Base-by-base conservation (phyloP, 148 eudicot species). In the Fallopia convolvulus region DNA sequence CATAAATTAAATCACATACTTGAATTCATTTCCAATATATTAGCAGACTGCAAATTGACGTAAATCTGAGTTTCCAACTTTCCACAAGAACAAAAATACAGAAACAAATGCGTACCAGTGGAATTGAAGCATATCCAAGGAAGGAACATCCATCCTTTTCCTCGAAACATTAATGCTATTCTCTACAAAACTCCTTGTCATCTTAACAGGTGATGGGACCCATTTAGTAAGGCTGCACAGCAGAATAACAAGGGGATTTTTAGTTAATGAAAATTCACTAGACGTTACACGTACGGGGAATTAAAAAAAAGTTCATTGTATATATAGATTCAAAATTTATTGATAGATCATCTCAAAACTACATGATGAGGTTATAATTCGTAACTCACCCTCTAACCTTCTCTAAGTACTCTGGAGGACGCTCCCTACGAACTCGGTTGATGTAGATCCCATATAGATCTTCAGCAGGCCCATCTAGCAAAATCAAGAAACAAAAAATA, bases 121-220 rank as follows among this genome's bases (percentile, higher is more conserved):
- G 80, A 95, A 95, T 76, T 92, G 97, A 87, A 95, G 99, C 97
- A 95, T 95, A 88, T 95, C 99, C 84, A 92, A 84, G 76, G 87
- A 78, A 76, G 88, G 86, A 81, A 95, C 99, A 81, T 92, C 99
- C 99, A 92, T 95, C 85, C 97, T 89, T 83, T 85, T 95, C 68
- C 94, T 84, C 39, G 99, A 95, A 60, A 90, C 87, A 55, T 95
- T 83, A 71, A 95, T 91, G 93, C 83, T 89, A 75, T 84, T 79
- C 70, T 87, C 87, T 23, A 95, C 99, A 75, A 79, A 88, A 71
- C 88, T 87, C 81, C 94, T 82, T 5, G 99, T 88, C 99, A 95
- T 95, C 85, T 95, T 91, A 71, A 95, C 97, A 32, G 99, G 99
- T 15, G 97, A 85, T 26, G 99, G 97, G 70, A 95, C 97, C 99